phyloP scores from a whole-genome alignment of 2,329 filamentous ascomycete genomes.

The Metarhizium anisopliae region DNA sequence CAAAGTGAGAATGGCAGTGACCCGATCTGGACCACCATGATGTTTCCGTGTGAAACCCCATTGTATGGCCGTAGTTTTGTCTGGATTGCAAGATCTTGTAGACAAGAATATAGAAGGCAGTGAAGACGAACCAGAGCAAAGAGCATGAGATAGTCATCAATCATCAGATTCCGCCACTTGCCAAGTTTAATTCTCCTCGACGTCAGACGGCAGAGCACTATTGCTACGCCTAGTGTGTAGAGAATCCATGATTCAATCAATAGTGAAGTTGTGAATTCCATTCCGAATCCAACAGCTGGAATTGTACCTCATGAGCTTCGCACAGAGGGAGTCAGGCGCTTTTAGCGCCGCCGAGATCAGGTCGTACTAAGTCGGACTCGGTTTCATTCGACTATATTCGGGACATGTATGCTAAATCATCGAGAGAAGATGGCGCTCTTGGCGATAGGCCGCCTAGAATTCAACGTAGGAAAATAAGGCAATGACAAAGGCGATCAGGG shows the following conservation, averaged over 20 bases:
- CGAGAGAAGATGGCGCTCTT: not conserved
- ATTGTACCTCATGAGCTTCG: not conserved
- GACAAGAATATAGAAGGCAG: not conserved
- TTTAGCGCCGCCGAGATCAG: not conserved
- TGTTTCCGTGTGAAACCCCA: not conserved
- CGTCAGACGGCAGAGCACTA: constrained; percentile 17
- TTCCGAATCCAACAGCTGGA: constrained; percentile 4
- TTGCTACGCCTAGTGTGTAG: constrained; percentile 16
- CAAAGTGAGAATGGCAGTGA: too few species aligned
- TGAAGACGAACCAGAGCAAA: constrained; percentile 30
- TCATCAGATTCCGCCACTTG: constrained; percentile 36
- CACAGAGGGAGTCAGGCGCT: not conserved
- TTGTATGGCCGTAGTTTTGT: too few species aligned
- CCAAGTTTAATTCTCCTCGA: constrained; percentile 30
- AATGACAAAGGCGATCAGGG: not conserved
- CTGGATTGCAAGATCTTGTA: not conserved
- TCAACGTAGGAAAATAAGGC: not conserved
- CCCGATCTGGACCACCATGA: not conserved
- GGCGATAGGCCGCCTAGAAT: not conserved
- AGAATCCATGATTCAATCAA: constrained; percentile 22
- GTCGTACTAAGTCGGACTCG: not conserved
- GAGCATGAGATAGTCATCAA: constrained; percentile 50
- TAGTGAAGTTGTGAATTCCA: constrained; percentile 17
- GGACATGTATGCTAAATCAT: not conserved
- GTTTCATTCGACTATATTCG: not conserved